These are phyloP conservation scores for Blastocystis sp. DNA, from an alignment of 352 stramenopile genomes.

Conservation along the genomic window DNA sequence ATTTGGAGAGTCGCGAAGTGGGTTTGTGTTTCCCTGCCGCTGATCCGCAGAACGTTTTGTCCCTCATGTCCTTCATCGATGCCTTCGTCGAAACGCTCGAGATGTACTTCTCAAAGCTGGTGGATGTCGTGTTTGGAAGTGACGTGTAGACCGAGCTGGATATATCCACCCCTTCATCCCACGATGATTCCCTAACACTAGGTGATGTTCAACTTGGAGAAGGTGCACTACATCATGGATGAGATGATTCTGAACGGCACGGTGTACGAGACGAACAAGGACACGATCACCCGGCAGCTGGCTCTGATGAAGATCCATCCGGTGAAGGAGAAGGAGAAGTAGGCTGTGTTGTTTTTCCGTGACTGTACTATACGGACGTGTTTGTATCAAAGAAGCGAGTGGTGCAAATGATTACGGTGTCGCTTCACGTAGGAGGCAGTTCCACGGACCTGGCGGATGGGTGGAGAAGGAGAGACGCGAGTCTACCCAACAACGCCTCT, in stretches of 20 bases:
- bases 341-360: neutral
- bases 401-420: slow-evolving; percentile 35
- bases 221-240: slow-evolving; percentile 67
- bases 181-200: slow-evolving; percentile 70
- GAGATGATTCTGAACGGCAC: slow-evolving; percentile 62
- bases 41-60: slow-evolving; percentile 2
- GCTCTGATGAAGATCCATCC: slow-evolving; percentile 59
- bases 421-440: slow-evolving; percentile 30
- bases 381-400: slow-evolving; percentile 10
- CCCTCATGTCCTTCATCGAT: slow-evolving; percentile 35
- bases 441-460: neutral
- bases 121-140: neutral
- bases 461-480: neutral
- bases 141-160: slow-evolving; percentile 45
- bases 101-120: slow-evolving; percentile 49
- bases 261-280: slow-evolving; percentile 61
- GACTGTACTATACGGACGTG: neutral
- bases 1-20: slow-evolving; percentile 18
- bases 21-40: neutral
- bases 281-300: slow-evolving; percentile 28
- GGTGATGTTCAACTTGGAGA: slow-evolving; percentile 88
- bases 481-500: slow-evolving; percentile 1
- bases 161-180: slow-evolving; percentile 47
- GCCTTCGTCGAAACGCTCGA: slow-evolving; percentile 40
- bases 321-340: slow-evolving; percentile 34